phyloP scores from a whole-genome alignment of 2,329 filamentous ascomycete species.

The Ceratocystis papillata region DNA sequence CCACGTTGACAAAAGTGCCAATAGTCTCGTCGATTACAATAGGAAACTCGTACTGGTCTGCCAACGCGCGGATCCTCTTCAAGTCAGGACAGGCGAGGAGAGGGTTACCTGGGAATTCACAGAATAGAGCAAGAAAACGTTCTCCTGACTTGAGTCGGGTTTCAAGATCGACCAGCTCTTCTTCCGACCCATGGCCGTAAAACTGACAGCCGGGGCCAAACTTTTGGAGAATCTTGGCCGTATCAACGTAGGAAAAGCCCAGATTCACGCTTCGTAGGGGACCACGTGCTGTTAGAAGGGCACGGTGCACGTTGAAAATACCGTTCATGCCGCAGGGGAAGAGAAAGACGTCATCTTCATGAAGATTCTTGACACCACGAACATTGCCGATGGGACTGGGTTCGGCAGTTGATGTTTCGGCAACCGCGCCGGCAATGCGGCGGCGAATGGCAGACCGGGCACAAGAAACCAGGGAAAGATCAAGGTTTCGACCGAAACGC shows the following conservation, averaged over 20 bases:
- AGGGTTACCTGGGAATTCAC: slow-evolving; percentile 91
- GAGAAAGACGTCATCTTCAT: slow-evolving; percentile 79
- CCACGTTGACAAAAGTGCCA: slow-evolving; percentile 90
- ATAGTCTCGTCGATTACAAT: slow-evolving; percentile 94
- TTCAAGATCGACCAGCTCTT: slow-evolving; percentile 78
- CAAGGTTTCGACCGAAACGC: slow-evolving; percentile 83
- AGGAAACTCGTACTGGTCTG: slow-evolving; percentile 74
- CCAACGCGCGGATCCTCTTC: slow-evolving; percentile 64
- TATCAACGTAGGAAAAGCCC: slow-evolving; percentile 97
- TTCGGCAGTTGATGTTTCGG: slow-evolving; percentile 40
- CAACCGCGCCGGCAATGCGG: slow-evolving; percentile 78
- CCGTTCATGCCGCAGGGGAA: slow-evolving; percentile 89
- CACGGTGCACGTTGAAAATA: slow-evolving; percentile 79
- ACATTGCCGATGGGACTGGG: slow-evolving; percentile 32
- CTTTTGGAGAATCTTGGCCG: slow-evolving; percentile 86
- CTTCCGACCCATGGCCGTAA: slow-evolving; percentile 67
- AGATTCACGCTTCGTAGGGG: slow-evolving; percentile 71
- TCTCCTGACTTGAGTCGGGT: slow-evolving; percentile 58
- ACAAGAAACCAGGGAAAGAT: slow-evolving; percentile 63
- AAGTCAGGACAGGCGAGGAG: slow-evolving; percentile 78
- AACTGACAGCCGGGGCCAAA: slow-evolving; percentile 84
- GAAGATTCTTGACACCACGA: slow-evolving; percentile 53
- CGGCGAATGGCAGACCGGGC: slow-evolving; percentile 77
- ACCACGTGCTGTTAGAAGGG: slow-evolving; percentile 54
- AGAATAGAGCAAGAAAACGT: slow-evolving; percentile 72